Percentiles rank a stretch among this genome's conserved stretches.
Conservation (phyloP, 2,329 filamentous ascomycete species). For the Aspergillus tamarii region DNA sequence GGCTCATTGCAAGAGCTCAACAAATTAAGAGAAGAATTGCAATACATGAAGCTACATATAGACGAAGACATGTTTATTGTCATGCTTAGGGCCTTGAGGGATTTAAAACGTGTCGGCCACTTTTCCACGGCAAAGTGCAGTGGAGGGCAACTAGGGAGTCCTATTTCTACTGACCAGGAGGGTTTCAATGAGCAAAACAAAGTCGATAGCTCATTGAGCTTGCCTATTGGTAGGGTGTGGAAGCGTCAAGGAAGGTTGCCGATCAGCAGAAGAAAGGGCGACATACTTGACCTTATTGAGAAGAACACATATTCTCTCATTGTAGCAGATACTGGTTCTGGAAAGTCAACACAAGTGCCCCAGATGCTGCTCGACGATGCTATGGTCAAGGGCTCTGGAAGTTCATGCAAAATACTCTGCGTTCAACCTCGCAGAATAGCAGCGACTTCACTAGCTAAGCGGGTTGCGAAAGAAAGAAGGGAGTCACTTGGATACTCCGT, state of each 20-base stretch:
- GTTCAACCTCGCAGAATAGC: slow-evolving; percentile 55
- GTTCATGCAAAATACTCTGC: slow-evolving; percentile 53
- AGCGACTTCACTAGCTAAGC: slow-evolving; percentile 49
- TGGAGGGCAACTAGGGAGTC: not conserved
- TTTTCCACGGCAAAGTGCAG: not conserved
- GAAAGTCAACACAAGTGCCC: slow-evolving; percentile 56
- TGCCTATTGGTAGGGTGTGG: not conserved
- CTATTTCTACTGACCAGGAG: not conserved
- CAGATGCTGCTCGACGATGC: slow-evolving; percentile 57
- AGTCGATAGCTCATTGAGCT: not conserved
- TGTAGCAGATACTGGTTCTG: slow-evolving; percentile 50
- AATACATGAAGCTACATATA: not conserved
- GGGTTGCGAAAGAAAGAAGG: slow-evolving; percentile 52
- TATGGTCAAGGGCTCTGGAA: slow-evolving; percentile 43
- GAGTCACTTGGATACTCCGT: slow-evolving; percentile 46
- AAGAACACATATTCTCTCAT: slow-evolving; percentile 50
- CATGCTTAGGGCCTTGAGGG: not conserved
- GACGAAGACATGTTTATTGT: slow-evolving; percentile 1
- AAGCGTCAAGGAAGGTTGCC: slow-evolving; percentile 33
- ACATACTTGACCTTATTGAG: slow-evolving; percentile 45
- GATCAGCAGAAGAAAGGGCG: slow-evolving; percentile 41
- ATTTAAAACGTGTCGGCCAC: not conserved
- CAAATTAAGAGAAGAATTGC: not conserved
- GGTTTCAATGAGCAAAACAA: not conserved
- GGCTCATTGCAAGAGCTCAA: not conserved